Evolutionary conservation across 23 red algal species (phyloP).

Genomic region (Cyanidiococcus yangmingshanensis): DNA sequence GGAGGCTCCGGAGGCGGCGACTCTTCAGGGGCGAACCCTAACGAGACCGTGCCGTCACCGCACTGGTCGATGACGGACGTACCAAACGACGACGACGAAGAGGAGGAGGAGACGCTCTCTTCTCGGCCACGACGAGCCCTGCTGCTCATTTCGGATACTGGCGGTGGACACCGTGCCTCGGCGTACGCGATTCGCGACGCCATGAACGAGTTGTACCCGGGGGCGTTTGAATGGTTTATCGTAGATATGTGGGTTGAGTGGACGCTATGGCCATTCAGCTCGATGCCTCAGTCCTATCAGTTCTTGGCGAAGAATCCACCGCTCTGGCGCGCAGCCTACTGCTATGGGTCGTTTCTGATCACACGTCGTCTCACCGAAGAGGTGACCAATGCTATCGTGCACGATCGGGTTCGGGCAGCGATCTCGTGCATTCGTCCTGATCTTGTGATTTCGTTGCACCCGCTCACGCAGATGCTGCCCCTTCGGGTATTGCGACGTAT

Average conservation of each 20-base stretch:
- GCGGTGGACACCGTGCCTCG: conserved; percentile 86
- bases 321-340: conserved; percentile 63
- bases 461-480: conserved; percentile 63
- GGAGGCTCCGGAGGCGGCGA: background rate
- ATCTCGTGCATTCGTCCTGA: conserved; percentile 49
- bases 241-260: conserved; percentile 74
- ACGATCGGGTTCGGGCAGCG: conserved; percentile 38
- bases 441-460: conserved; percentile 75
- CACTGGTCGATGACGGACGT: background rate
- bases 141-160: conserved; percentile 91
- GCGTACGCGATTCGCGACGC: conserved; percentile 66
- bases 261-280: conserved; percentile 42
- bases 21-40: background rate
- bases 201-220: conserved; percentile 42
- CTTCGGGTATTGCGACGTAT: conserved; percentile 43
- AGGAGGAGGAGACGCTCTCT: background rate
- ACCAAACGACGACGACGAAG: background rate
- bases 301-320: conserved; percentile 60
- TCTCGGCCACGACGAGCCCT: conserved; percentile 25
- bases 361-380: conserved; percentile 45
- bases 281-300: conserved; percentile 58
- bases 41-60: background rate
- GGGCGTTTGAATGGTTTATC: conserved; percentile 32
- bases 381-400: conserved; percentile 38
- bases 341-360: conserved; percentile 42